Evolutionary conservation across 169 alveolate genomes (phyloP), one percentile per base, ranked within the genome.

Genomic region (Plasmodium falciparum): DNA sequence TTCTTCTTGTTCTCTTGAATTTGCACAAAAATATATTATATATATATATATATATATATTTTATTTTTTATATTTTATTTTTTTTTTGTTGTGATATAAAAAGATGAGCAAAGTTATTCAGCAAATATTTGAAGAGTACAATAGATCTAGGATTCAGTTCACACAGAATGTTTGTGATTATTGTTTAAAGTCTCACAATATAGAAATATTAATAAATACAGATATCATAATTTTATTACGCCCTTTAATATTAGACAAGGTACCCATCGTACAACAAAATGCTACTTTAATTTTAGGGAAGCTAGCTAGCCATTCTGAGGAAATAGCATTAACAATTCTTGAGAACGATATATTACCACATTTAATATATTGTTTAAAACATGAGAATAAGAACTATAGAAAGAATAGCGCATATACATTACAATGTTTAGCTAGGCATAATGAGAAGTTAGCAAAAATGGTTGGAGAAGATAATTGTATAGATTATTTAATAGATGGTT

Each of bases 291-390:
- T 80, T 11, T 54, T 80, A 67, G 90, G 56, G 0, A 80, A 66
- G 26, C 66, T 80, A 72, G 90, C 90, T 66, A 80, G 69, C 45
- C 54, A 80, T 56, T 80, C 90, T 22, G 90, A 80, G 47, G 90
- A 80, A 39, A 62, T 80, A 45, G 90, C 90, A 54, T 43, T 67
- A 2, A 80, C 83, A 4, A 80, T 80, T 67, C 43, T 80, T 11
- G 73, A 80, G n/a, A 80, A 80, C 56, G 90, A 80, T 80, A 66
- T 80, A 4, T 66, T 80, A 39, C 90, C 90, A 15, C 90, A 80
- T 56, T 59, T 80, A 80, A 71, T 80, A 20, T 80, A 80, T 47
- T 80, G 90, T 56, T 66, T 80, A 80, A 80, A 80, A 66, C 90
- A 80, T 80, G 90, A 80, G 56, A 80, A 80, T 80, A 80, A 80